These are phyloP conservation scores for Plasmodium relictum DNA, from an alignment of 169 alveolate species.

Conservation along the genomic window DNA sequence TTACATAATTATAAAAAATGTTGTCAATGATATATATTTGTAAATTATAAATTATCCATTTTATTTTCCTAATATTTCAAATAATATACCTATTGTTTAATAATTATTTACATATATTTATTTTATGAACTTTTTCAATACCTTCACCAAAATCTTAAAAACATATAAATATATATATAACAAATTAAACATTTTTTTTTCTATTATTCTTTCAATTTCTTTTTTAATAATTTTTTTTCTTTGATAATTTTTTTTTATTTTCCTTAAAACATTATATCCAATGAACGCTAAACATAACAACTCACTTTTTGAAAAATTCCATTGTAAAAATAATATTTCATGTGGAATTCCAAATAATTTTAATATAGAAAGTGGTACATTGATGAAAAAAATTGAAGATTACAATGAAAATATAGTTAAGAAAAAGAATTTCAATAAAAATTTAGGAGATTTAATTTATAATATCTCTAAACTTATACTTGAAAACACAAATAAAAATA, in stretches of 20 bases:
- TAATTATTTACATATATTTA: background rate
- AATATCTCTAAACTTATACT: conserved; percentile 62
- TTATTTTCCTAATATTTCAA: conserved; percentile 8
- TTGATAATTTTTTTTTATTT: conserved; percentile 3
- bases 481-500: conserved; percentile 30
- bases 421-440: conserved; percentile 25
- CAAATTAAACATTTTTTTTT: background rate
- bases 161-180: conserved; percentile 8
- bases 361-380: conserved; percentile 21
- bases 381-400: conserved; percentile 25
- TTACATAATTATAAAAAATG: background rate
- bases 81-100: conserved; percentile 5
- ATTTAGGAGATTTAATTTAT: conserved; percentile 41
- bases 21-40: conserved; percentile 11
- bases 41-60: conserved; percentile 17
- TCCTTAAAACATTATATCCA: background rate
- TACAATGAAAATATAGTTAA: conserved; percentile 52
- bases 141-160: background rate
- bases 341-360: background rate
- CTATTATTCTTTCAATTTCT: background rate
- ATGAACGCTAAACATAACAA: conserved; percentile 47
- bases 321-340: conserved; percentile 27
- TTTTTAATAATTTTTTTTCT: conserved; percentile 28
- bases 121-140: background rate
- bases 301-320: conserved; percentile 22